These are phyloP conservation scores for Saccharomycopsis hybrid DNA, from an alignment of 1,139 yeast genomes.

Conservation along the genomic window DNA sequence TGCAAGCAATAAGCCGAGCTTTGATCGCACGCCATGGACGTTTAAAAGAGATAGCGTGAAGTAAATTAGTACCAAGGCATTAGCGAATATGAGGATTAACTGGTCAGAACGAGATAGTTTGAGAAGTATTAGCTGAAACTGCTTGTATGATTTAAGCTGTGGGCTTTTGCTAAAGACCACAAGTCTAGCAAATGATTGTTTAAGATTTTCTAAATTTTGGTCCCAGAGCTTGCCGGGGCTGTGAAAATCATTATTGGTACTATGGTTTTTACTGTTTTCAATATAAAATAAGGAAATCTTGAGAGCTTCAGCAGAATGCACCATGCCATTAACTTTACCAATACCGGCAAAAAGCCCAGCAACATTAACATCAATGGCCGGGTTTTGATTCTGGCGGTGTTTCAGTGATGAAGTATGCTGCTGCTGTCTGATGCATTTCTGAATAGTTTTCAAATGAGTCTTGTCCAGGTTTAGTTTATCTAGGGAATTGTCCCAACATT, in stretches of 20 bases:
- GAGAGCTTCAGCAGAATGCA: constrained; percentile 39
- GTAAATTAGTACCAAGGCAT: constrained; percentile 31
- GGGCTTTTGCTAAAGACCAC: background rate
- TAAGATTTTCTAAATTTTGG: constrained; percentile 26
- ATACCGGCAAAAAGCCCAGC: constrained; percentile 36
- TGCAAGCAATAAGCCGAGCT: constrained; percentile 54
- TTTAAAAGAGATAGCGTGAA: constrained; percentile 45
- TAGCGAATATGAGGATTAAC: constrained; percentile 27
- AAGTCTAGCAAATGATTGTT: background rate
- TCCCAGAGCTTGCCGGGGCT: constrained; percentile 27
- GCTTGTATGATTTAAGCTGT: background rate
- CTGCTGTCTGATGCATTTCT: constrained; percentile 19
- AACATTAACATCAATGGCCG: constrained; percentile 23
- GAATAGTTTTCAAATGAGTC: constrained; percentile 32
- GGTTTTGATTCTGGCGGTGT: constrained; percentile 17
- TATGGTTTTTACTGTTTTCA: background rate
- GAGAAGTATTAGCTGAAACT: constrained; percentile 21
- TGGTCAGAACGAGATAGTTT: constrained; percentile 26
- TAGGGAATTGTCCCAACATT: constrained; percentile 31
- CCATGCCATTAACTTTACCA: constrained; percentile 42
- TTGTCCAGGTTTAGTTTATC: constrained; percentile 27
- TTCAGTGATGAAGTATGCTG: no score
- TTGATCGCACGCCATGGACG: constrained; percentile 51
- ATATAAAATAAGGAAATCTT: constrained; percentile 32
- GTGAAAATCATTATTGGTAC: background rate